A percentile compares a stretch with the other conserved stretches of the same genome.
These are phyloP conservation scores for Diatrype stigma DNA, from an alignment of 2,329 filamentous ascomycete species.

Conservation along the genomic window DNA sequence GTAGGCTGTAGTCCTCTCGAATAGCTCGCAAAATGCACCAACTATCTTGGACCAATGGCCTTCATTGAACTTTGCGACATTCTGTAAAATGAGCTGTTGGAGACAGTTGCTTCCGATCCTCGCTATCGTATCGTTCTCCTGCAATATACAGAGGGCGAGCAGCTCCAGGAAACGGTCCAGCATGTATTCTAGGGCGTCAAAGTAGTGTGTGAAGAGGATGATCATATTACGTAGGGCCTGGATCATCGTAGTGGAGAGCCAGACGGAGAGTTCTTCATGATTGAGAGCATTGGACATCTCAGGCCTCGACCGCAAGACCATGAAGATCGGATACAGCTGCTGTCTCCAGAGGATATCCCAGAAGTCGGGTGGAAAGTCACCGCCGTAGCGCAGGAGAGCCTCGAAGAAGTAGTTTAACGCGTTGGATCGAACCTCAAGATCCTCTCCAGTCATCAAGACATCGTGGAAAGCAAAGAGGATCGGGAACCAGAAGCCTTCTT, in stretches of 20 bases:
- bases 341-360: constrained; percentile 99
- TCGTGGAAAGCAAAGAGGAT: constrained; percentile 98
- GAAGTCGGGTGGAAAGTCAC: constrained; percentile 87
- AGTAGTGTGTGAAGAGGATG: constrained; percentile 97
- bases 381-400: constrained; percentile 82
- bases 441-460: constrained; percentile 97
- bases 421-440: constrained; percentile 87
- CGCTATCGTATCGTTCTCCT: constrained; percentile 98
- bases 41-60: constrained; percentile 95
- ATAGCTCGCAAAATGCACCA: constrained; percentile 91
- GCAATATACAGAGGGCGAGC: constrained; percentile 91
- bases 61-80: constrained; percentile 83
- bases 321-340: constrained; percentile 95
- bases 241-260: constrained; percentile 99
- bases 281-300: constrained; percentile 95
- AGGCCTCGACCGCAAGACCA: constrained; percentile 91
- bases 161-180: constrained; percentile 95
- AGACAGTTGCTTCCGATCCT: constrained; percentile 97
- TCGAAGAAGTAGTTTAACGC: constrained; percentile 97
- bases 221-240: constrained; percentile 98
- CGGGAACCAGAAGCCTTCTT: constrained; percentile 98
- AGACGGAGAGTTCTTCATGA: constrained; percentile 95
- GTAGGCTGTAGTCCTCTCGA: constrained; percentile 89
- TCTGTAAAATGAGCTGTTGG: constrained; percentile 93
- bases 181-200: constrained; percentile 95